Conservation (phyloP, 164 flowering plant genomes). For the Amborella trichopoda region DNA sequence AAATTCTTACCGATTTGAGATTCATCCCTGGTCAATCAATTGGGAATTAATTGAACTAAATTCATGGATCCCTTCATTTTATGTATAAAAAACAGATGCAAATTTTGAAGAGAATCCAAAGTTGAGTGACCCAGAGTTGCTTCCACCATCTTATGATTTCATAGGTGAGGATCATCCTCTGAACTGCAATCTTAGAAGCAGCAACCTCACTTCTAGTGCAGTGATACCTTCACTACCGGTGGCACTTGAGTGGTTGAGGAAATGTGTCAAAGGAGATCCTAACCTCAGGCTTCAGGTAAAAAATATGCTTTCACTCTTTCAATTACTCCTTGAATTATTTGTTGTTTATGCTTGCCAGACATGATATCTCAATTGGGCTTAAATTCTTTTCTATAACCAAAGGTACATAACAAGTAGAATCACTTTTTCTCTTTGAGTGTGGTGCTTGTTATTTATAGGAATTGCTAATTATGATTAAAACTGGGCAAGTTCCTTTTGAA, state of each 20-base stretch:
- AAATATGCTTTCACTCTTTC: too few relatives aligned
- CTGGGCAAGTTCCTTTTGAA: too few relatives aligned
- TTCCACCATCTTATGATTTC: slow-evolving; percentile 32
- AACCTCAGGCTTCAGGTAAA: slow-evolving; percentile 65
- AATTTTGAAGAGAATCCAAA: slow-evolving; percentile 17
- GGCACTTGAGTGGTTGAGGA: slow-evolving; percentile 68
- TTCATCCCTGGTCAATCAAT: background rate
- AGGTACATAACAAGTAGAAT: too few relatives aligned
- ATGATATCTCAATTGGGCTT: too few relatives aligned
- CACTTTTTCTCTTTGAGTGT: too few relatives aligned
- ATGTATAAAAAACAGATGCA: background rate
- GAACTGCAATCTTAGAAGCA: slow-evolving; percentile 21
- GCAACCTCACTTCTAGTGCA: slow-evolving; percentile 27
- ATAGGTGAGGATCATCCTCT: slow-evolving; percentile 25
- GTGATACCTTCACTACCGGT: slow-evolving; percentile 68
- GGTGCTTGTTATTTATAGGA: too few relatives aligned
- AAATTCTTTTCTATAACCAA: too few relatives aligned
- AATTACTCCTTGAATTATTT: too few relatives aligned
- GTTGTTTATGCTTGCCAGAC: too few relatives aligned
- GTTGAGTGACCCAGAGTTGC: slow-evolving; percentile 9
- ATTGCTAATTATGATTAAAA: too few relatives aligned
- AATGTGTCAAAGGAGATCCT: slow-evolving; percentile 51
- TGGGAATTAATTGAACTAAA: background rate
- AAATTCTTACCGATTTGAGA: background rate
- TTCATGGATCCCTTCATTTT: background rate